Evolutionary conservation across 371 early-diverging fungal genomes (phyloP), one percentile per base, ranked within the genome.

Genomic region (Massospora cicadina): DNA sequence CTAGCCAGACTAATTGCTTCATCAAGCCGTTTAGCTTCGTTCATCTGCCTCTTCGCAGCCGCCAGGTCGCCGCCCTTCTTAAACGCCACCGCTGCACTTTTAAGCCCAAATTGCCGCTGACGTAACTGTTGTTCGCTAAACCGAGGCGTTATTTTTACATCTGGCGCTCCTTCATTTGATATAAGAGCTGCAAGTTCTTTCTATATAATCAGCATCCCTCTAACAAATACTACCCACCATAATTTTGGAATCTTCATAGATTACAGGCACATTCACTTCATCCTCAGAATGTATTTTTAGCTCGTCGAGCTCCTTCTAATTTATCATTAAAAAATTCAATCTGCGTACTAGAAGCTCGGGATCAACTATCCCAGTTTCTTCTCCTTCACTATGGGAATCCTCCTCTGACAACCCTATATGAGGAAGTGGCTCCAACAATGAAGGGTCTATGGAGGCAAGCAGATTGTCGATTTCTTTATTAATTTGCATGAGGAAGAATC

Each of bases 31-130:
- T 57, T 57, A 27, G 57, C 57, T 10, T n/a, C 28, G 10, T 5
- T 26, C 57, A 57, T 57, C 2, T 21, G 28, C 26, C 26, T 57
- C 26, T 57, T 57, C 10, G 57, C 28, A 57, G 57, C 26, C 3
- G 28, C 57, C 2, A 57, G 28, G 21, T 57, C 57, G 3, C 5
- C 57, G 21, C 23, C 21, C 21, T 57, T 57, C 57, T 57, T 57
- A 27, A 25, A 57, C 21, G 23, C 25, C 25, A 27, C 10, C 10
- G 57, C 57, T 26, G 28, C 25, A 10, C 3, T 21, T 21, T 57
- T 57, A 10, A 57, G 57, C 26, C 26, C 57, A 26, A 57, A 57
- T 57, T 57, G 57, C 23, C 57, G 57, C 43, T 43, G 43, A 43
- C 43, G 43, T 17, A 43, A 43, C 17, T 43, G 43, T 43, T 43